phyloP scores from a whole-genome alignment of 257 asterid species.

The Cynanchum wilfordii region DNA sequence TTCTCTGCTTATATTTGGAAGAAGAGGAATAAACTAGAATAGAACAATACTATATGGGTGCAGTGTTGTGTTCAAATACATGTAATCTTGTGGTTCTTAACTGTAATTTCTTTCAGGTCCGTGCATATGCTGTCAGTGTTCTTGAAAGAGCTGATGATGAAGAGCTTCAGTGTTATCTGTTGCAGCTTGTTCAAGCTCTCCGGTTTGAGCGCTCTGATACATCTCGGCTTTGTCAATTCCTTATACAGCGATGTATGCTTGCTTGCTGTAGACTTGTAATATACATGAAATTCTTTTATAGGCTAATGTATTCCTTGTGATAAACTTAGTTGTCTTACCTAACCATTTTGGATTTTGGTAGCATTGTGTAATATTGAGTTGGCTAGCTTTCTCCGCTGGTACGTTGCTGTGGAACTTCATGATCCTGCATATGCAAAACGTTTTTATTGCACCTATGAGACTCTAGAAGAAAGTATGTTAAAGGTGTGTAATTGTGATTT shows the following conservation, averaged over 20 bases:
- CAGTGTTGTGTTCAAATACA: slow-evolving; percentile 2
- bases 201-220: slow-evolving; percentile 95
- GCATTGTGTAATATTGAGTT: slow-evolving; percentile 83
- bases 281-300: slow-evolving; percentile 21
- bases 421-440: slow-evolving; percentile 92
- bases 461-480: slow-evolving; percentile 83
- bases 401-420: slow-evolving; percentile 96
- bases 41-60: background rate
- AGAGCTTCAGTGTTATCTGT: slow-evolving; percentile 97
- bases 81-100: slow-evolving; percentile 10
- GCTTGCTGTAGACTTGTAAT: slow-evolving; percentile 27
- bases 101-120: slow-evolving; percentile 48
- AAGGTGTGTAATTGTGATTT: slow-evolving; percentile 47
- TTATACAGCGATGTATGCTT: slow-evolving; percentile 84
- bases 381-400: slow-evolving; percentile 99
- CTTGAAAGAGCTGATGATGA: slow-evolving; percentile 98
- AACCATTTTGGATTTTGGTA: slow-evolving; percentile 32
- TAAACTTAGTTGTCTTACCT: slow-evolving; percentile 3
- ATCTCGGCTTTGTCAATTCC: slow-evolving; percentile 90
- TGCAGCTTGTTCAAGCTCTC: slow-evolving; percentile 98
- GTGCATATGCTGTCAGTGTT: slow-evolving; percentile 95
- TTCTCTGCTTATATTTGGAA: background rate
- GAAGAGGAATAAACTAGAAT: background rate
- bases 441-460: slow-evolving; percentile 80
- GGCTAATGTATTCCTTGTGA: background rate